Conservation (phyloP, 2,329 filamentous ascomycete genomes). For the Didymella pinodella region DNA sequence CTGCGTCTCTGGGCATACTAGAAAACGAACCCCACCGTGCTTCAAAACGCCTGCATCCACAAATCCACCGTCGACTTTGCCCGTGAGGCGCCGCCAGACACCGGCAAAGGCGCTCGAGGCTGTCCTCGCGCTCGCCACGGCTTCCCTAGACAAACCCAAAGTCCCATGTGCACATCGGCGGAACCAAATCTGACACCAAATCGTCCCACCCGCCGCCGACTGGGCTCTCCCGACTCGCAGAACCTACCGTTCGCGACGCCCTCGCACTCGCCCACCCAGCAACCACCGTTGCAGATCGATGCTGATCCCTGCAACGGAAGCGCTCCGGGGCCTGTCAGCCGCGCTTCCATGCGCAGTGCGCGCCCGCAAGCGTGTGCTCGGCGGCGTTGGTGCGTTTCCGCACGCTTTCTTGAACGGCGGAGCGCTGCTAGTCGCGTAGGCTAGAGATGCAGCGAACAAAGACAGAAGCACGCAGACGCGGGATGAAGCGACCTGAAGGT, state of each 20-base stretch:
- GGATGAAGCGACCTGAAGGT: neutral
- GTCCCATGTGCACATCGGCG: neutral
- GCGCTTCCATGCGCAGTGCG: neutral
- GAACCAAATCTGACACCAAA: neutral
- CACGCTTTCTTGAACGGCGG: neutral
- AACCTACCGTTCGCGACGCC: conserved; percentile 16
- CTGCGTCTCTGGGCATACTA: neutral
- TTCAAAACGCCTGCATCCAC: conserved; percentile 8
- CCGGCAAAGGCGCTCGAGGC: neutral
- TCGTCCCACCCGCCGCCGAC: neutral
- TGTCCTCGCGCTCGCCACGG: conserved; percentile 8
- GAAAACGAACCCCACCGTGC: neutral
- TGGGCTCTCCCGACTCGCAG: conserved; percentile 9
- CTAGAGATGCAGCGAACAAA: conserved; percentile 5
- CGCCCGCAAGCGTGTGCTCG: neutral
- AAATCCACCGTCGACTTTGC: conserved; percentile 4
- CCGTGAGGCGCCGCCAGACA: neutral
- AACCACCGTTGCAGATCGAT: conserved; percentile 16
- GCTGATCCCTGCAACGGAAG: conserved; percentile 14
- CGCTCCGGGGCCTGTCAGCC: conserved; percentile 16
- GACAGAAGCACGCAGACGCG: conserved; percentile 3
- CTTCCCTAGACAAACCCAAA: conserved; percentile 9
- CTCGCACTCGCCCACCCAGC: conserved; percentile 13
- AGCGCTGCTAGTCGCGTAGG: neutral
- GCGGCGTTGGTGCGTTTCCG: neutral